phyloP scores from a whole-genome alignment of 2,329 filamentous ascomycete genomes.

The Orbilia javanica region DNA sequence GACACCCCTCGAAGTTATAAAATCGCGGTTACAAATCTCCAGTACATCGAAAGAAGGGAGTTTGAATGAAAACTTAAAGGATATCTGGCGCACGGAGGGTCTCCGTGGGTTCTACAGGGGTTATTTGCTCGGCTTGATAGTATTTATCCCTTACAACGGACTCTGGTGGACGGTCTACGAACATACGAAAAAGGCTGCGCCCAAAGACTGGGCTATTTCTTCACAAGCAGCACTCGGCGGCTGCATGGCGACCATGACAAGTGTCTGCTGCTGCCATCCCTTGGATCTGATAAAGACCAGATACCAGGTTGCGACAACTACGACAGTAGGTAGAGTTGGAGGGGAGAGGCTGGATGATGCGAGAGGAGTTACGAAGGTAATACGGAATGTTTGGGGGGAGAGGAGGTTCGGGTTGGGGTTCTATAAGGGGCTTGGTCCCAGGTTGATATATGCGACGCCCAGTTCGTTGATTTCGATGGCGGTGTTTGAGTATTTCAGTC shows the following conservation, averaged over 20 bases:
- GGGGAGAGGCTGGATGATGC: conserved; percentile 48
- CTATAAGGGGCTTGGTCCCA: conserved; percentile 50
- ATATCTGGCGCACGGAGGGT: conserved; percentile 48
- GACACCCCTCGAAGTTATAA: conserved; percentile 56
- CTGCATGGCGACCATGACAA: conserved; percentile 38
- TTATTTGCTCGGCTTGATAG: conserved; percentile 43
- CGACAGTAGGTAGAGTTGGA: conserved; percentile 42
- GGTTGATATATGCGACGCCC: conserved; percentile 48
- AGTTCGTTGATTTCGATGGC: conserved; percentile 57
- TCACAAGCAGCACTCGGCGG: conserved; percentile 32
- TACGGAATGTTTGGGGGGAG: conserved; percentile 42
- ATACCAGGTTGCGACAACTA: conserved; percentile 50
- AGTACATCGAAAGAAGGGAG: conserved; percentile 30
- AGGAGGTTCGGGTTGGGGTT: conserved; percentile 46
- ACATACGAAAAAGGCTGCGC: conserved; percentile 48
- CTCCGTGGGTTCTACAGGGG: conserved; percentile 53
- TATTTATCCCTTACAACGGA: conserved; percentile 57
- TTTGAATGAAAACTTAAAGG: conserved; percentile 33
- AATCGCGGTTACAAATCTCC: conserved; percentile 53
- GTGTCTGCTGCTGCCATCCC: conserved; percentile 49
- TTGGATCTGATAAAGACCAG: conserved; percentile 53
- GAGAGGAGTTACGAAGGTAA: conserved; percentile 34
- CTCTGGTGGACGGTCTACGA: conserved; percentile 57
- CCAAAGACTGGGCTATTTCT: conserved; percentile 24
- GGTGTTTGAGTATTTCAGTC: conserved; percentile 58